Evolutionary conservation across 129 eudicot species (phyloP), one percentile per base, ranked within the genome.

Genomic region (Tagetes patula): DNA sequence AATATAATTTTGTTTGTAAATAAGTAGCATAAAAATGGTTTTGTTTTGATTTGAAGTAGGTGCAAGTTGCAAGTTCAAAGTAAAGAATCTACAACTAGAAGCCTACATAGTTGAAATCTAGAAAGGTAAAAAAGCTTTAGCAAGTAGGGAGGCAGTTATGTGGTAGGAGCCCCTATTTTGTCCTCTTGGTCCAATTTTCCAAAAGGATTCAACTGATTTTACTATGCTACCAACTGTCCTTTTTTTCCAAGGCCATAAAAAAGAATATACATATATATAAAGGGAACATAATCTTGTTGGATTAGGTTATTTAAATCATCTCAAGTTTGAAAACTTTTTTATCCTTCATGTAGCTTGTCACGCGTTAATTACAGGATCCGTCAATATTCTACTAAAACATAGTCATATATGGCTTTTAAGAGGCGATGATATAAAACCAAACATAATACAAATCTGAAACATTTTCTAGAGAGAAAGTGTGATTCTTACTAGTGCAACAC

Each of bases 131-230:
- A 63, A 52, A 65, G 77, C 77, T 61, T 40, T 62, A 52, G 77
- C 68, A 52, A 78, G 65, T 64, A 71, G 45, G 39, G 53, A 79
- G 72, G 82, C 73, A 58, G 82, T 79, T 72, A 38, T 70, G 68
- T 27, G 8, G 45, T 64, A 42, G 78, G 61, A 71, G 67, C 58
- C 69, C 1, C 43, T 65, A 71, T 55, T 69, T 77, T 77, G 75
- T 77, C 75, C 45, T 45, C 41, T 71, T 72, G 73, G 77, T 72
- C 73, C 43, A 65, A 64, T 30, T 72, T 73, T 72, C 78, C 45
- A 64, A 65, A 65, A 65, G 67, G 67, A 71, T 71, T 71, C 52
- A 78, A 72, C 82, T 71, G 73, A 72, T 62, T 49, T 71, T 41
- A 64, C 73, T 64, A 71, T 72, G 67, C 69, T 43, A 71, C 73